These are phyloP conservation scores for Sphagnum fallax DNA, from an alignment of 228 moss, liverwort and hornwort species.

Conservation along the genomic window DNA sequence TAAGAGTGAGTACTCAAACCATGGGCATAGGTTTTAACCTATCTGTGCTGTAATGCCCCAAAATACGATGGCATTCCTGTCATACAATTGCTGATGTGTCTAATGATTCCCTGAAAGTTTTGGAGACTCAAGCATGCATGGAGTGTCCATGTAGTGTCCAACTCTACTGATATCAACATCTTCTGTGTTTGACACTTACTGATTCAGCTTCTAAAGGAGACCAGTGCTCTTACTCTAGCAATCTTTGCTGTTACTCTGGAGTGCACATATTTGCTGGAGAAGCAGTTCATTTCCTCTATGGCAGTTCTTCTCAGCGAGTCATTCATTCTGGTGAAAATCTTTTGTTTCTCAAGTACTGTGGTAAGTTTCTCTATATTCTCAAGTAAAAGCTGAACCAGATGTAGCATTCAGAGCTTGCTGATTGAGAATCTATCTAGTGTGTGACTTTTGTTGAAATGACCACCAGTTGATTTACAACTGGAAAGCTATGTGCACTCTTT, in stretches of 20 bases:
- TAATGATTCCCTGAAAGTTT: too few species aligned
- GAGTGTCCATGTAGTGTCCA: too few species aligned
- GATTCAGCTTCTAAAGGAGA: slow-evolving; percentile 48
- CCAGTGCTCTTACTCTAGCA: slow-evolving; percentile 28
- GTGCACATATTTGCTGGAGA: slow-evolving; percentile 51
- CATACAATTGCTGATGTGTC: too few species aligned
- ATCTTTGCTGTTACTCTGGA: slow-evolving; percentile 38
- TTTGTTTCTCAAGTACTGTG: slow-evolving; percentile 34
- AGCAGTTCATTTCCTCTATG: slow-evolving; percentile 30
- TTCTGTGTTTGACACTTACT: neutral
- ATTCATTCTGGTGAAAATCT: slow-evolving; percentile 52
- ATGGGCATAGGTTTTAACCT: too few species aligned
- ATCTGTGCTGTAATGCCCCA: too few species aligned
- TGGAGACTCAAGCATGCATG: too few species aligned
- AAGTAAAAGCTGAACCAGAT: neutral
- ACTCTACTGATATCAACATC: too few species aligned
- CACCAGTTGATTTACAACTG: neutral
- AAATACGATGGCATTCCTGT: too few species aligned
- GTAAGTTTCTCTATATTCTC: slow-evolving; percentile 22
- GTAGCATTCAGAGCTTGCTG: too few species aligned
- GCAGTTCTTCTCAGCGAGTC: slow-evolving; percentile 46
- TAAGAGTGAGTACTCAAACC: neutral
- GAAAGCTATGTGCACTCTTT: neutral
- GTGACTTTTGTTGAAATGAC: too few species aligned
- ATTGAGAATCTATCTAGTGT: neutral